Base-by-base conservation (phyloP, 2,329 filamentous ascomycete species). In the Byssochlamys sp. region DNA sequence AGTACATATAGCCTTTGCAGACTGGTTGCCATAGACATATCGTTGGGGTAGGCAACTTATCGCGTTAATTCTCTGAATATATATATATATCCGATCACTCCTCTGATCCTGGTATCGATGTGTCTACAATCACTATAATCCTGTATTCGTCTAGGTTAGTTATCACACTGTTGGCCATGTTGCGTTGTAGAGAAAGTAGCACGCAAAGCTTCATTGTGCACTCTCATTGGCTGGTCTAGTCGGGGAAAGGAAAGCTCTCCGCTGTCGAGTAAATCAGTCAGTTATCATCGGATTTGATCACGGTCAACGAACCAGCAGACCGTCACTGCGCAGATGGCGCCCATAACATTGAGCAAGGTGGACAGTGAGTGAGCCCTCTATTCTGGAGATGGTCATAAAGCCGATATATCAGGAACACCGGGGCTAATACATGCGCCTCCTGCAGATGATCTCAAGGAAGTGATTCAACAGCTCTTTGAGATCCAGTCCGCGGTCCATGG, bases 401-500 rank as follows among this genome's bases (percentile, higher is more conserved):
- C 35, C 27, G 19, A 45, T n/a, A n/a, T 1, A 9, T n/a, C 5
- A 24, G 19, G 19, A 9, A 24, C 6, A 45, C 39, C 2, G n/a
- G 9, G 39, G 19, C 39, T 45, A n/a, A 45, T 45, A 5, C n/a
- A 19, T 60, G 62, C 57, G 52, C 56, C 31, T 12, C 11, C 12
- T 9, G n/a, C 45, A 81, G 78, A 73, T 53, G 79, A 83, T 63
- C 73, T 85, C 55, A 84, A 84, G 71, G 78, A 80, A 52, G 79
- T 85, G 58, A 83, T 86, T 61, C 81, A 84, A 63, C 81, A 83
- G 63, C 77, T 86, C 55, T 86, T 82, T 73, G 79, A 84, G 61
- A 80, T 84, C 51, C 81, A 85, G 69, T 78, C 79, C 29, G 75
- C 76, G n/a, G 74, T 77, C 1, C 79, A 83, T 66, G 82, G 83